phyloP scores from a whole-genome alignment of 768 basidiomycete species.

The Lentinula lateritia region DNA sequence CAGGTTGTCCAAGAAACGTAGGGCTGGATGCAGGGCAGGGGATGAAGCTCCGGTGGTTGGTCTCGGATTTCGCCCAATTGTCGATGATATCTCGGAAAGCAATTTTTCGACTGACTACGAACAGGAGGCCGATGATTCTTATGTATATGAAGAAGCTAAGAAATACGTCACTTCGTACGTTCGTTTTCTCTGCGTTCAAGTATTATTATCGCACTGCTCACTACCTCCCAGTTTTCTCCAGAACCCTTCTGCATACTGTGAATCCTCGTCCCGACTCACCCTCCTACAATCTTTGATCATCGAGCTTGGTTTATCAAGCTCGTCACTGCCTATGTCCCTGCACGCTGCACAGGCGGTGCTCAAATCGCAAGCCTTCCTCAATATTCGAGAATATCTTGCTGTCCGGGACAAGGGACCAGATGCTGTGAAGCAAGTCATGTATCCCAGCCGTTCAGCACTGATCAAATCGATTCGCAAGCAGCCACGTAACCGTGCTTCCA shows the following conservation, averaged over 20 bases:
- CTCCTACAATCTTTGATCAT: conserved; percentile 71
- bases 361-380: conserved; percentile 63
- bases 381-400: conserved; percentile 68
- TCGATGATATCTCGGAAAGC: conserved; percentile 45
- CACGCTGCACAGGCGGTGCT: conserved; percentile 64
- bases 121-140: conserved; percentile 17
- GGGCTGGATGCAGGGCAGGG: neutral
- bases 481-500: conserved; percentile 23
- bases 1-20: neutral
- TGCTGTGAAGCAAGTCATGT: conserved; percentile 56
- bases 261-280: conserved; percentile 44
- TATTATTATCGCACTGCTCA: neutral
- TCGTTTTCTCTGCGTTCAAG: neutral
- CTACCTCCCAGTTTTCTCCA: conserved; percentile 42
- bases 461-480: conserved; percentile 47
- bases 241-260: conserved; percentile 36
- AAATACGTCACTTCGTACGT: conserved; percentile 60
- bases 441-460: conserved; percentile 55
- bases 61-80: conserved; percentile 35
- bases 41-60: conserved; percentile 9
- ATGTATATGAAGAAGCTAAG: conserved; percentile 53
- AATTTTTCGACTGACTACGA: conserved; percentile 31
- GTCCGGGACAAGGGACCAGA: conserved; percentile 58
- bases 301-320: conserved; percentile 61
- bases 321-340: conserved; percentile 51